Conservation (phyloP, 2,329 filamentous ascomycete species). For the Tolypocladium ovalisporum region DNA sequence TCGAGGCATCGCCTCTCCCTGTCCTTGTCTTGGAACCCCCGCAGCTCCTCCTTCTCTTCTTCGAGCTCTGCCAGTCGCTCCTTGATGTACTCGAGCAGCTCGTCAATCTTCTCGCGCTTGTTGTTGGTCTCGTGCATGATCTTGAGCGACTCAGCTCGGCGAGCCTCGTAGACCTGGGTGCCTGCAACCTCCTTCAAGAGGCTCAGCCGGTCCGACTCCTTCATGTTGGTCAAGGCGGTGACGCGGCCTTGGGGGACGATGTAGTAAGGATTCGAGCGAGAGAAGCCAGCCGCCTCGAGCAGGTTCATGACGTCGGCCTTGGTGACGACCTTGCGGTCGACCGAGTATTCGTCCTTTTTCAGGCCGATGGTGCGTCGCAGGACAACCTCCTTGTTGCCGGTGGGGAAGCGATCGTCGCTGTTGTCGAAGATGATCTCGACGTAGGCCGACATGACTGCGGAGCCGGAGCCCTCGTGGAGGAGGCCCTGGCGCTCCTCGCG, state of each 20-base stretch:
- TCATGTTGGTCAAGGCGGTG: constrained; percentile 96
- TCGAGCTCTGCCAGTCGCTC: constrained; percentile 82
- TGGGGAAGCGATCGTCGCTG: constrained; percentile 88
- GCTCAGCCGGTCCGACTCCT: constrained; percentile 81
- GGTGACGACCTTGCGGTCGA: constrained; percentile 93
- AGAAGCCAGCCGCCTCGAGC: constrained; percentile 92
- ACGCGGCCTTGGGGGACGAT: constrained; percentile 97
- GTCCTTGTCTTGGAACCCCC: constrained; percentile 91
- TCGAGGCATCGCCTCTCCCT: constrained; percentile 83
- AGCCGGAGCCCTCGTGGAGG: constrained; percentile 95
- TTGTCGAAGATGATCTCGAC: constrained; percentile 99
- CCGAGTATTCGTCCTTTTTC: constrained; percentile 97
- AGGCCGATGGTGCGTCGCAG: constrained; percentile 88
- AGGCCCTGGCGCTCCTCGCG: constrained; percentile 92
- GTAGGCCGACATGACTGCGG: constrained; percentile 98
- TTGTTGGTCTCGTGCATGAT: constrained; percentile 96
- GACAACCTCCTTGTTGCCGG: constrained; percentile 80
- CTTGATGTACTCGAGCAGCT: constrained; percentile 82
- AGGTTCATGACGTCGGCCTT: constrained; percentile 92
- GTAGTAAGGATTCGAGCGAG: constrained; percentile 95
- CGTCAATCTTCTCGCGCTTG: constrained; percentile 90
- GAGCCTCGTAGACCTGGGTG: constrained; percentile 91
- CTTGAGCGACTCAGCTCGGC: constrained; percentile 82
- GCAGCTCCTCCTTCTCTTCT: constrained; percentile 92
- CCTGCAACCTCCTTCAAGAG: constrained; percentile 96